phyloP scores from a whole-genome alignment of 306 rosid genomes.

The Lagenaria siceraria region DNA sequence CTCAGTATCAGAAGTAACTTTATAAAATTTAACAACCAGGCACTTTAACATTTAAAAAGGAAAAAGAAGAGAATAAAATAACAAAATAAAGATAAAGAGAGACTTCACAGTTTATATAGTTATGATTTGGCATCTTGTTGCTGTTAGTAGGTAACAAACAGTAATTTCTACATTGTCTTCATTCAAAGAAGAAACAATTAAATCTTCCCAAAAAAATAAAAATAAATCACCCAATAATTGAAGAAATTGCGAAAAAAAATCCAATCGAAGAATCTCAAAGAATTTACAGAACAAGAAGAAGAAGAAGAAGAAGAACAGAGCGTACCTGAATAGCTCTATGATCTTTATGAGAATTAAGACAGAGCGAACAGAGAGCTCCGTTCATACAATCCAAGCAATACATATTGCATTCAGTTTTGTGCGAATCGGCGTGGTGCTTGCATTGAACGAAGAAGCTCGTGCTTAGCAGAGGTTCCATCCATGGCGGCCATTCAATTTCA shows the following conservation, averaged over 20 bases:
- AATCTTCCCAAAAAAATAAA: not conserved
- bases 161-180: not conserved
- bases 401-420: slow-evolving; percentile 65
- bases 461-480: slow-evolving; percentile 44
- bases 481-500: slow-evolving; percentile 48
- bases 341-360: slow-evolving; percentile 39
- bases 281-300: not conserved
- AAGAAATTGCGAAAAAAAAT: not conserved
- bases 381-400: slow-evolving; percentile 56
- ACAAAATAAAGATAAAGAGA: not conserved
- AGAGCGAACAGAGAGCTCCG: slow-evolving; percentile 56
- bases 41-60: not conserved
- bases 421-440: slow-evolving; percentile 47
- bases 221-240: not conserved
- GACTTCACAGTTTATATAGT: slow-evolving; percentile 1
- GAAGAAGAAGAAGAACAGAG: not conserved
- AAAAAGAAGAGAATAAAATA: not conserved
- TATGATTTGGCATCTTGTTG: slow-evolving; percentile 1
- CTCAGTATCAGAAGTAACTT: not conserved
- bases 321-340: slow-evolving; percentile 50
- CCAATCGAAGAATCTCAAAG: not conserved
- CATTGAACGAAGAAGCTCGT: slow-evolving; percentile 58
- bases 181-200: not conserved
- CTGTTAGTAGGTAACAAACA: not conserved
- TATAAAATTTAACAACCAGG: not conserved